phyloP scores from a whole-genome alignment of 2,329 filamentous ascomycete genomes.

The Chaetomium sp. region DNA sequence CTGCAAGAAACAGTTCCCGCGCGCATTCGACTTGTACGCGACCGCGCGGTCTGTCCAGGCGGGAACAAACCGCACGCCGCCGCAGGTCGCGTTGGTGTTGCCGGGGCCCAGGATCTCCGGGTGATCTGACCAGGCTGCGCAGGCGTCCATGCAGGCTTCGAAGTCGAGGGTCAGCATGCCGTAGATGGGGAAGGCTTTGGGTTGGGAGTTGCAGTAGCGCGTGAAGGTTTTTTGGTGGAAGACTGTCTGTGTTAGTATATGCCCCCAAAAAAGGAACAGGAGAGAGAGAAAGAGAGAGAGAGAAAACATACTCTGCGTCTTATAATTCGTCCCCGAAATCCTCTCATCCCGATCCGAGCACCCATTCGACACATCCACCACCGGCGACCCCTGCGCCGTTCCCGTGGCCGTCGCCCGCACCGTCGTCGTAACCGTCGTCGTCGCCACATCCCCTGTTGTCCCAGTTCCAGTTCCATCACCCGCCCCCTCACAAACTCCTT shows the following conservation, averaged over 20 bases:
- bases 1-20: not conserved
- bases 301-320: not conserved
- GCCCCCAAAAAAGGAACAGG: no score
- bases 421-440: not conserved
- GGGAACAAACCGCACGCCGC: not conserved
- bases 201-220: not conserved
- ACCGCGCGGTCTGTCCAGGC: not conserved
- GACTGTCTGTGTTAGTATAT: no score
- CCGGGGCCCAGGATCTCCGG: not conserved
- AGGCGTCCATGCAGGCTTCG: not conserved
- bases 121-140: not conserved
- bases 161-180: not conserved
- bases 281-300: not conserved
- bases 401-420: not conserved
- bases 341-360: not conserved
- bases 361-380: not conserved
- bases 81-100: not conserved
- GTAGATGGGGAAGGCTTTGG: not conserved
- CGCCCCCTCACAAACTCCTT: no score
- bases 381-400: not conserved
- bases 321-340: not conserved
- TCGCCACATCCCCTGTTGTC: not conserved
- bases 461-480: no score
- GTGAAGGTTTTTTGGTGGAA: not conserved
- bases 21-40: not conserved